Percentiles rank a stretch among this genome's conserved stretches.
phyloP scores from a whole-genome alignment of 2,329 filamentous ascomycete species.

The Aspergillus pseudoterreus region DNA sequence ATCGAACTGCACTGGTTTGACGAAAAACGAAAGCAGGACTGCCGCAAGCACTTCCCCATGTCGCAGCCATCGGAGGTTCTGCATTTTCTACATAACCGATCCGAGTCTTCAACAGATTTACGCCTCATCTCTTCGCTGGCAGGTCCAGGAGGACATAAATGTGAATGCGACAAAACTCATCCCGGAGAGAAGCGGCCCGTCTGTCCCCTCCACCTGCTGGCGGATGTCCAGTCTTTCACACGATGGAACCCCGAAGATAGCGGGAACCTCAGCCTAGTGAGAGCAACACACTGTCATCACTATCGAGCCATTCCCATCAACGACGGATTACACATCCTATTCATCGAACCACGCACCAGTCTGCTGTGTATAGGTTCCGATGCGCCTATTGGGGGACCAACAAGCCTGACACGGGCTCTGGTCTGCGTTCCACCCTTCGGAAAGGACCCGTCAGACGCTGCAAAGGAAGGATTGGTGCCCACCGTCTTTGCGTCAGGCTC shows the following conservation, averaged over 20 bases:
- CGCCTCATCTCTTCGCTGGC: conserved; percentile 61
- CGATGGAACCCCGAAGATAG: conserved; percentile 19
- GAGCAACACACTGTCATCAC: conserved; percentile 52
- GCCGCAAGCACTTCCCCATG: conserved; percentile 39
- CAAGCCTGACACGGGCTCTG: conserved; percentile 57
- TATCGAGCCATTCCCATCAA: conserved; percentile 62
- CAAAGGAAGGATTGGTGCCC: conserved; percentile 36
- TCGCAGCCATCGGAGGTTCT: conserved; percentile 40
- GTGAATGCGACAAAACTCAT: conserved; percentile 23
- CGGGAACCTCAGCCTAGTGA: conserved; percentile 31
- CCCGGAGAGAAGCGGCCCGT: conserved; percentile 16
- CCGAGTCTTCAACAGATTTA: conserved; percentile 53
- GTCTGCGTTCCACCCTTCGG: conserved; percentile 47
- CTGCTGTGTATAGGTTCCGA: conserved; percentile 60
- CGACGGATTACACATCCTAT: conserved; percentile 63
- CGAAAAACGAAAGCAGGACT: conserved; percentile 39
- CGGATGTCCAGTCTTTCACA: conserved; percentile 25
- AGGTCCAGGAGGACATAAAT: conserved; percentile 32
- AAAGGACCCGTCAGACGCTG: conserved; percentile 7
- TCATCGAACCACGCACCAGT: conserved; percentile 57
- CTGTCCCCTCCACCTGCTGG: conserved; percentile 28
- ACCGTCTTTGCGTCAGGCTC: conserved; percentile 54
- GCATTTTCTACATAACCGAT: conserved; percentile 58
- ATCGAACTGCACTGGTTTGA: conserved; percentile 63
- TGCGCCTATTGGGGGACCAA: conserved; percentile 55